phyloP scores from a whole-genome alignment of 1,139 yeast species.

The Petasospora rhodanensis region DNA sequence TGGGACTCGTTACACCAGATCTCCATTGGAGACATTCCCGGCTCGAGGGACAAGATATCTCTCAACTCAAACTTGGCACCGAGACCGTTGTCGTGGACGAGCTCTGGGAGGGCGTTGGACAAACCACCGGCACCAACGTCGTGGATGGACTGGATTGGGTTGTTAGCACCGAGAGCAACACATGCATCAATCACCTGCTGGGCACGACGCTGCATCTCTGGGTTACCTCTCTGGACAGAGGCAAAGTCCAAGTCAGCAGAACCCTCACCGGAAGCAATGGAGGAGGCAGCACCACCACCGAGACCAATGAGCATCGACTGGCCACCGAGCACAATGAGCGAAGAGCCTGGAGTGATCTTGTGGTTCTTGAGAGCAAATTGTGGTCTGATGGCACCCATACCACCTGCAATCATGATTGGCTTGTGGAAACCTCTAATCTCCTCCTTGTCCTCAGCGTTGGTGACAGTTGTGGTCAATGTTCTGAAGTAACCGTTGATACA shows the following conservation, averaged over 20 bases:
- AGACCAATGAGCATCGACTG: constrained; percentile 98
- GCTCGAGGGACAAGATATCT: constrained; percentile 85
- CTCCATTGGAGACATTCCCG: constrained; percentile 99
- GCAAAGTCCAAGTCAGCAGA: constrained; percentile 96
- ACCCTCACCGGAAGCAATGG: constrained; percentile 92
- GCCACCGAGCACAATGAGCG: constrained; percentile 93
- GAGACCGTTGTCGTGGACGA: constrained; percentile 92
- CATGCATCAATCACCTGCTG: constrained; percentile 97
- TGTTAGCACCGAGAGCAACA: constrained; percentile 71
- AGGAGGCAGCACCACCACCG: constrained; percentile 99
- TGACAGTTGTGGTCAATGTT: constrained; percentile 80
- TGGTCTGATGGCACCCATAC: constrained; percentile 95
- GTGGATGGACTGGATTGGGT: constrained; percentile 93
- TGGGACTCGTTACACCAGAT: constrained; percentile 99
- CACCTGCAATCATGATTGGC: constrained; percentile 99
- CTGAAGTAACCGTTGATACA: constrained; percentile 96
- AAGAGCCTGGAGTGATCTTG: constrained; percentile 88
- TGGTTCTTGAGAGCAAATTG: constrained; percentile 84
- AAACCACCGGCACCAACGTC: constrained; percentile 99
- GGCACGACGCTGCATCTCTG: constrained; percentile 98
- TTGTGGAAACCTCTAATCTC: constrained; percentile 96
- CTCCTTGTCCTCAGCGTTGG: constrained; percentile 51
- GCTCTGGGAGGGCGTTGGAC: constrained; percentile 94
- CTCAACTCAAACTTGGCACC: constrained; percentile 94
- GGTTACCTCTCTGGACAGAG: constrained; percentile 98